phyloP scores from a whole-genome alignment of 2,329 filamentous ascomycete genomes.

The Cladobotryum protrusum region DNA sequence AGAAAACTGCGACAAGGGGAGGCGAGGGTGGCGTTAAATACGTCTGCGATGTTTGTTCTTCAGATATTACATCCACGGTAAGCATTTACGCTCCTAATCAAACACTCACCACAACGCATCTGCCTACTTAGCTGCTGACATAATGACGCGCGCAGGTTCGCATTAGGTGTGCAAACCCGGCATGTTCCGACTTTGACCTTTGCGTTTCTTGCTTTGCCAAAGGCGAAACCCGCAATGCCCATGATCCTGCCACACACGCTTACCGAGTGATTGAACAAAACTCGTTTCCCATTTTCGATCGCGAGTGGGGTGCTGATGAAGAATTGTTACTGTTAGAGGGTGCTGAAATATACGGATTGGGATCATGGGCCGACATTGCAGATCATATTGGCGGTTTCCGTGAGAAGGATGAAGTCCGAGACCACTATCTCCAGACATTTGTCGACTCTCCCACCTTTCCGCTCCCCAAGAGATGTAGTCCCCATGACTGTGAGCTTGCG shows the following conservation, averaged over 20 bases:
- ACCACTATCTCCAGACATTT: conserved; percentile 88
- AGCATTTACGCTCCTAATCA: conserved; percentile 28
- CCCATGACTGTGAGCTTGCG: conserved; percentile 70
- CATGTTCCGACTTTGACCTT: conserved; percentile 91
- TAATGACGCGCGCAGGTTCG: conserved; percentile 54
- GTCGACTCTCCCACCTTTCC: conserved; percentile 80
- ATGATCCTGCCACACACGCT: conserved; percentile 79
- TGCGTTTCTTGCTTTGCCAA: conserved; percentile 92
- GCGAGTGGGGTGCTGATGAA: conserved; percentile 95
- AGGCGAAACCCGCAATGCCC: conserved; percentile 72
- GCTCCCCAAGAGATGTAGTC: conserved; percentile 78
- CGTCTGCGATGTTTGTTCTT: conserved; percentile 94
- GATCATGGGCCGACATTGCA: conserved; percentile 96
- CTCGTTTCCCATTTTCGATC: conserved; percentile 91
- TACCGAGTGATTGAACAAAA: conserved; percentile 97
- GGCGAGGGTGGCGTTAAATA: conserved; percentile 90
- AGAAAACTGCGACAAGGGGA: conserved; percentile 81
- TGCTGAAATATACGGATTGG: conserved; percentile 90
- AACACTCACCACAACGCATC: conserved; percentile 8
- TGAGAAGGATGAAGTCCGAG: conserved; percentile 88
- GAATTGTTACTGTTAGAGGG: conserved; percentile 91
- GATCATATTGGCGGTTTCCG: conserved; percentile 96
- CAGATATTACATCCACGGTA: conserved; percentile 95
- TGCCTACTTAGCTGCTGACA: conserved; percentile 12
- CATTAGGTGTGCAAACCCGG: conserved; percentile 78